phyloP scores from a whole-genome alignment of 2,329 filamentous ascomycete species.

The Pleoardoris graminearum region DNA sequence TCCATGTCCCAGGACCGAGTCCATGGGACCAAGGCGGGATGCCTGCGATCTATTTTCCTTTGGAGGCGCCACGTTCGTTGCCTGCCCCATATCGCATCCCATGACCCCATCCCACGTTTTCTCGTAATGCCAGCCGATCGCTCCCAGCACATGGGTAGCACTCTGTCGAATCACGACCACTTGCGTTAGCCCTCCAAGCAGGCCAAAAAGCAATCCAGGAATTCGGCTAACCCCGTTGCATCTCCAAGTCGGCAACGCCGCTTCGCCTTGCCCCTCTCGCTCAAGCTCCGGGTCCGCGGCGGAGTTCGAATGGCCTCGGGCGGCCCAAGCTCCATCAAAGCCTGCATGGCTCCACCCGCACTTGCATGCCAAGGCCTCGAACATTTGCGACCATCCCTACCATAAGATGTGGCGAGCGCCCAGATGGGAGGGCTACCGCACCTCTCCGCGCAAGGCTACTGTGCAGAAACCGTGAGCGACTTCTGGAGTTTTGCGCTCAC shows the following conservation, averaged over 20 bases:
- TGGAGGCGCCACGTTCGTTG: no score
- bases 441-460: conserved; percentile 7
- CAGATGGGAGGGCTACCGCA: conserved; percentile 10
- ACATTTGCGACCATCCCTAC: conserved; percentile 7
- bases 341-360: conserved; percentile 15
- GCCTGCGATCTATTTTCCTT: no score
- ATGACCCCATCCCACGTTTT: neutral
- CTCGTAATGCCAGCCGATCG: neutral
- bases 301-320: conserved; percentile 22
- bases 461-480: conserved; percentile 40
- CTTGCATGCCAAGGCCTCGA: conserved; percentile 20
- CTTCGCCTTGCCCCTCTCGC: conserved; percentile 11
- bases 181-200: neutral
- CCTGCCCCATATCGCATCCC: no score
- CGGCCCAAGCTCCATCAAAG: conserved; percentile 17
- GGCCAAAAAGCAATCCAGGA: conserved; percentile 27
- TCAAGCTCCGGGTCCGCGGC: conserved; percentile 28
- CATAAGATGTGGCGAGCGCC: conserved; percentile 30
- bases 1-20: no score
- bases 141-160: neutral
- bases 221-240: conserved; percentile 27
- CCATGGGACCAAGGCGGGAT: no score
- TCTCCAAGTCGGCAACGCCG: conserved; percentile 19
- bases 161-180: neutral
- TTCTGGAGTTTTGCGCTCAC: conserved; percentile 50